Evolutionary conservation across 2,329 filamentous ascomycete genomes (phyloP).

Genomic region (Dothideomycetes sp.): DNA sequence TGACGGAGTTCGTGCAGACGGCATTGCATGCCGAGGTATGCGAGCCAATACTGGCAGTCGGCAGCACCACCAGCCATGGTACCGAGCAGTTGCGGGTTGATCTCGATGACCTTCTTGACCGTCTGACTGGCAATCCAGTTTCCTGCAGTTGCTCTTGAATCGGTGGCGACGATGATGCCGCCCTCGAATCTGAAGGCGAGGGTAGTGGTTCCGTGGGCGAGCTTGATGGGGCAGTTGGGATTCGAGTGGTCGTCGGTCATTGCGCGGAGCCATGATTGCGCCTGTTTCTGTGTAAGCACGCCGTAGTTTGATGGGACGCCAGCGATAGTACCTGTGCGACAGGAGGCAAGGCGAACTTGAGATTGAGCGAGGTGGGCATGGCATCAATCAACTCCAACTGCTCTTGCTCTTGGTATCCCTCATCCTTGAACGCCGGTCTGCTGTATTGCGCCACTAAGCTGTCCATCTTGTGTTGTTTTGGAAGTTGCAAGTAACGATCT

Average conservation of each 20-base stretch:
- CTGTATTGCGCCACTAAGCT: conserved; percentile 87
- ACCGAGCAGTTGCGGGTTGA: conserved; percentile 85
- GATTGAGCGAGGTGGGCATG: conserved; percentile 61
- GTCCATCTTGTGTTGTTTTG: conserved; percentile 56
- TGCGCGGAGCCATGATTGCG: conserved; percentile 88
- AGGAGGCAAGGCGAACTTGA: conserved; percentile 92
- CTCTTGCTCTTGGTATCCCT: conserved; percentile 53
- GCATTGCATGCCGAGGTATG: conserved; percentile 98
- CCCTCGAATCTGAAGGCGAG: conserved; percentile 97
- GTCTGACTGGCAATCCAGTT: conserved; percentile 99
- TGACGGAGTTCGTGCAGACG: conserved; percentile 97
- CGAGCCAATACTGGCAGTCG: conserved; percentile 99
- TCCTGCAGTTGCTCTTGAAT: conserved; percentile 91
- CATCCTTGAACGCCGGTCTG: conserved; percentile 63
- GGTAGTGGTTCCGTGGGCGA: conserved; percentile 96
- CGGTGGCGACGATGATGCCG: conserved; percentile 95
- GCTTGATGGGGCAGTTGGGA: conserved; percentile 96
- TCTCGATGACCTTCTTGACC: conserved; percentile 99
- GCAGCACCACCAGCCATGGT: conserved; percentile 98
- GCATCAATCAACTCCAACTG: conserved; percentile 62
- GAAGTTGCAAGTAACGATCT: no score
- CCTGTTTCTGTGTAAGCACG: no score
- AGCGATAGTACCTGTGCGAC: conserved; percentile 86
- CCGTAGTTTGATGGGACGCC: no score
- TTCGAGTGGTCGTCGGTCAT: conserved; percentile 97